Conservation (phyloP, 257 asterid genomes). For the Voacanga thouarsii region DNA sequence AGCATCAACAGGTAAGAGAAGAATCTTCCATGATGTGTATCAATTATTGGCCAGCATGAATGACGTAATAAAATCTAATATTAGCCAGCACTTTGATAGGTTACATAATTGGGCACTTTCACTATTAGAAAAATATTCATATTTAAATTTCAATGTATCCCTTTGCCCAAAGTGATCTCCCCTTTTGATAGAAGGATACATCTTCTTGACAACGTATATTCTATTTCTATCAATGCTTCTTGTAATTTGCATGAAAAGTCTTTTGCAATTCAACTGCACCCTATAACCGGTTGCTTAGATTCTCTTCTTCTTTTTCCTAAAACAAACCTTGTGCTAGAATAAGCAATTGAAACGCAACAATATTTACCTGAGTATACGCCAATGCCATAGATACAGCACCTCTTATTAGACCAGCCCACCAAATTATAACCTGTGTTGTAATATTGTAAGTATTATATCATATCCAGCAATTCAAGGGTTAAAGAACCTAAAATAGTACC, state of each 20-base stretch:
- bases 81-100: background rate
- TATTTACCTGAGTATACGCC: constrained; percentile 73
- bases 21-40: background rate
- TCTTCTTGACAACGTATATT: background rate
- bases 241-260: background rate
- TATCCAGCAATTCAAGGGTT: background rate
- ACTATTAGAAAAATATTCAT: too few species aligned
- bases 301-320: background rate
- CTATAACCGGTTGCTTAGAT: background rate
- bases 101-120: too few species aligned
- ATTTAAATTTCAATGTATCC: too few species aligned
- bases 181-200: too few species aligned
- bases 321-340: background rate
- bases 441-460: background rate
- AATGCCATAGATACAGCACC: constrained; percentile 87
- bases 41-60: background rate
- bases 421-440: constrained; percentile 48
- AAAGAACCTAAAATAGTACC: constrained; percentile 29
- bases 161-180: too few species aligned
- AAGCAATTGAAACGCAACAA: background rate
- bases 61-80: background rate
- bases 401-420: constrained; percentile 91
- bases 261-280: background rate
- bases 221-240: background rate
- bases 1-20: background rate